Evolutionary conservation across 139 green algal genomes (phyloP).

Genomic region (Deuterostichococcus epilithicus): DNA sequence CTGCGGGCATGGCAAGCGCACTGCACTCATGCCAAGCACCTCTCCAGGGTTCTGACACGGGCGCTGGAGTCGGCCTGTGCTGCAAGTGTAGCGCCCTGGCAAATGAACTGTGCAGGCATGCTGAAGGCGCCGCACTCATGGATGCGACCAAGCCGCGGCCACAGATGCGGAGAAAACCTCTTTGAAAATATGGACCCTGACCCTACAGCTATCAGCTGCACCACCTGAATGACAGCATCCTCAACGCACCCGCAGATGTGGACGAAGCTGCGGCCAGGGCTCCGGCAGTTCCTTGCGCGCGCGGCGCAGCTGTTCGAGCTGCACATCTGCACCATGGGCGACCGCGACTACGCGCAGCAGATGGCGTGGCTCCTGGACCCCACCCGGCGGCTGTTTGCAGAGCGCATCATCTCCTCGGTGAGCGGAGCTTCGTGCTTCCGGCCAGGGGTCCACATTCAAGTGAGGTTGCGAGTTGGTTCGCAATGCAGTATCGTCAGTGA

Average conservation of each 20-base stretch:
- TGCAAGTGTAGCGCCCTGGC: no score
- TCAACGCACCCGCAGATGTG: constrained; percentile 70
- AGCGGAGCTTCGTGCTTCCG: neutral
- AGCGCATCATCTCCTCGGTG: constrained; percentile 60
- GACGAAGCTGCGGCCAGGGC: constrained; percentile 89
- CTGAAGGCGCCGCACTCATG: no score
- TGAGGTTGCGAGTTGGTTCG: no score
- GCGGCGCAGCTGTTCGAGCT: constrained; percentile 69
- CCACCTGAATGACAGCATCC: no score
- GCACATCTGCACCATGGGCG: constrained; percentile 95
- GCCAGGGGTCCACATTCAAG: neutral
- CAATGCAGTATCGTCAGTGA: no score
- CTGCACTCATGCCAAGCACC: no score
- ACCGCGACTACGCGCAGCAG: constrained; percentile 79
- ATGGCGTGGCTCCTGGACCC: constrained; percentile 87
- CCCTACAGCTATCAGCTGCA: constrained; percentile 52
- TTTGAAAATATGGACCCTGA: constrained; percentile 2
- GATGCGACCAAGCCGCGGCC: no score
- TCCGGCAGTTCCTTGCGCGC: constrained; percentile 56
- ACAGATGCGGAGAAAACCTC: no score
- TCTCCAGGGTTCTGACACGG: no score
- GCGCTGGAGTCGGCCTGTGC: no score
- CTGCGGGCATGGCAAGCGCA: no score
- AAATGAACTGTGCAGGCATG: no score
- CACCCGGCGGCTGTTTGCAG: constrained; percentile 52